Base-by-base conservation (phyloP, 768 basidiomycete genomes). In the Lentinula guzmanii region DNA sequence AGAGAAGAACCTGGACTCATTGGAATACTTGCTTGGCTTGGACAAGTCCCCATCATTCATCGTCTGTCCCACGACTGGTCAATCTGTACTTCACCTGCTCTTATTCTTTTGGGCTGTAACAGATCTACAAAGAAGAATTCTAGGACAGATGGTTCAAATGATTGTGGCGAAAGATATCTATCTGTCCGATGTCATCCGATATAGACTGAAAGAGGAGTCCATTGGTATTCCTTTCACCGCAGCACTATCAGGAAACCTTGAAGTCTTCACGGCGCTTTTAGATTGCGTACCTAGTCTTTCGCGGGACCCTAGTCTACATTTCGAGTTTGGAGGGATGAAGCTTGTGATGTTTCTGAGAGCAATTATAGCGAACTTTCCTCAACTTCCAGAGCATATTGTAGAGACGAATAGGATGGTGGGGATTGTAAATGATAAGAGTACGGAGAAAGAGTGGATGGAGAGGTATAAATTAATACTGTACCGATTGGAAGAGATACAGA, bases 1-100 rank as follows among this genome's bases (percentile, higher is more conserved):
- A 2, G 62, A 63, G 42, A 21, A 45, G 33, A 63, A 60, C 39
- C 16, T 63, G 4, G 58, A 46, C 8, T 60, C 62, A 15, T 9
- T 63, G 9, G 24, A 60, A 28, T 63, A 52, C 28, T 37, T 54
- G 33, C 31, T 56, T 9, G 37, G 54, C 18, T 31, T 41, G 18
- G 33, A 52, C 4, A 52, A n/a, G 35, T 28, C 24, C 11, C 59
- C 56, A 13, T 58, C 62, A n/a, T 52, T 39, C 51, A 53, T 53
- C 33, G 51, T 53, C n/a, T 42, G 41, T 34, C 21, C 37, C 21
- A 35, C 48, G 4, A 63, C 55, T 16, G 21, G 33, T 18, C 18
- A 51, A 37, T 52, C 57, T 9, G 57, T 63, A 4, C 41, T 63
- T 11, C 62, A 63, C 10, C 52, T 41, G 35, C 35, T 51, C 7